Percentiles rank a stretch among this genome's conserved stretches.
These are phyloP conservation scores for Botrytis porri DNA, from an alignment of 2,329 filamentous ascomycete genomes.

Conservation along the genomic window DNA sequence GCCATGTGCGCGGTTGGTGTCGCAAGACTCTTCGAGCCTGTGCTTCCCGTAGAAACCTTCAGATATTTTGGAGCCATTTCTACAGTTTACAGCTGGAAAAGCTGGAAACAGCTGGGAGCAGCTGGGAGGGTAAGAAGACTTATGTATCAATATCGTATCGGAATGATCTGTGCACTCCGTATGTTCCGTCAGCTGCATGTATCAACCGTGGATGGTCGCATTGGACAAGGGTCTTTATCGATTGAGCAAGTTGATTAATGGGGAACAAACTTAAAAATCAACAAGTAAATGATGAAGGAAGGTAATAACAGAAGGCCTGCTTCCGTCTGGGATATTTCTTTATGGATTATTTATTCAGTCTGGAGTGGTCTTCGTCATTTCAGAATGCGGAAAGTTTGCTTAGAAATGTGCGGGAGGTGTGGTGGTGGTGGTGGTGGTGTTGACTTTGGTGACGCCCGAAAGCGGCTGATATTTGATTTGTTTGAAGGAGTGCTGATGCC, in stretches of 20 bases:
- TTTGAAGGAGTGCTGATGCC: not conserved
- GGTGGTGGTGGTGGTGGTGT: not conserved
- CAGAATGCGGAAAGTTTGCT: not conserved
- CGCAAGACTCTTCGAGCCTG: conserved; percentile 23
- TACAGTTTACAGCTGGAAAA: not conserved
- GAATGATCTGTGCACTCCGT: conserved; percentile 6
- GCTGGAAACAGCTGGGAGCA: not conserved
- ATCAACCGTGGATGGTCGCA: conserved; percentile 1
- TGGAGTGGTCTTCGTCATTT: not conserved
- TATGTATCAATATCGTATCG: conserved; percentile 17
- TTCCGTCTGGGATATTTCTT: conserved; percentile 11
- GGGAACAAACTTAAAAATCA: not conserved
- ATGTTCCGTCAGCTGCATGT: conserved; percentile 18
- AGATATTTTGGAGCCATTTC: conserved; percentile 35
- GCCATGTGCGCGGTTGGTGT: conserved; percentile 62
- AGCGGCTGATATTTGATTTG: conserved; percentile 4
- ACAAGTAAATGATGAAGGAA: conserved; percentile 1
- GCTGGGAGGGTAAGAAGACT: not conserved
- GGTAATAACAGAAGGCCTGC: conserved; percentile 18
- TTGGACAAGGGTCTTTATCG: conserved; percentile 18
- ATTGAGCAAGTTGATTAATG: conserved; percentile 11
- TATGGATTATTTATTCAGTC: not conserved
- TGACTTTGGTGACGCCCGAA: not conserved
- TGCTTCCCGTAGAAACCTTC: conserved; percentile 31
- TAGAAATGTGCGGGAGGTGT: not conserved